These are phyloP conservation scores for Trichoderma semiorbis DNA, from an alignment of 2,329 filamentous ascomycete species.

Conservation along the genomic window DNA sequence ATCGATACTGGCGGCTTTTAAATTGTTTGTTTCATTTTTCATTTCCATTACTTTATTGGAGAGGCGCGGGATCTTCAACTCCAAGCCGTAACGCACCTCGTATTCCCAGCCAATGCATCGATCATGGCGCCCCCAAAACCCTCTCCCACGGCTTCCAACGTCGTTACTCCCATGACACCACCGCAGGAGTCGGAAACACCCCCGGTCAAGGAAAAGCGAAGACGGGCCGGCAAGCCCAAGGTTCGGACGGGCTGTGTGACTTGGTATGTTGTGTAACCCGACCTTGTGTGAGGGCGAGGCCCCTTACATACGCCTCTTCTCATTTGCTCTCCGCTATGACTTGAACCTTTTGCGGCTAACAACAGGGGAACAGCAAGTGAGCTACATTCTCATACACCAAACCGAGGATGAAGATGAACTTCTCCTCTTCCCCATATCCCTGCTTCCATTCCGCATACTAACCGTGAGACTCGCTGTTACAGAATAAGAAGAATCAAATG, in stretches of 20 bases:
- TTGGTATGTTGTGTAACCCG: constrained; percentile 31
- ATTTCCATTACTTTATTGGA: background rate
- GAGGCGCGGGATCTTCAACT: background rate
- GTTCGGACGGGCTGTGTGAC: constrained; percentile 40
- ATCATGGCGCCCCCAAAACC: constrained; percentile 10
- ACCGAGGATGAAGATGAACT: background rate
- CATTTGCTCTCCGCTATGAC: background rate
- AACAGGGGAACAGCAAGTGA: constrained; percentile 17
- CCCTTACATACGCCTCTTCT: background rate
- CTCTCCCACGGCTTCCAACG: background rate
- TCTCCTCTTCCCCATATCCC: background rate
- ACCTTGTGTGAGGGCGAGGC: background rate
- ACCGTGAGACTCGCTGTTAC: background rate
- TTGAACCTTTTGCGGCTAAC: background rate
- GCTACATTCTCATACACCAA: background rate
- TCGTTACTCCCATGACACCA: constrained; percentile 12
- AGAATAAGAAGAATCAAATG: constrained; percentile 37
- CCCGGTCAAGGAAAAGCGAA: constrained; percentile 23
- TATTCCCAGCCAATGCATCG: constrained; percentile 9
- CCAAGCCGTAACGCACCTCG: background rate
- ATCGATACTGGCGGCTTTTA: background rate
- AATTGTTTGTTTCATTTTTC: background rate
- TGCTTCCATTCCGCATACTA: background rate
- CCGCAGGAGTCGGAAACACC: constrained; percentile 5
- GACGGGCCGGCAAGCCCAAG: constrained; percentile 37